Percentiles rank a stretch among this genome's conserved stretches.
These are phyloP conservation scores for Friedmanniomyces simplex DNA, from an alignment of 495 filamentous ascomycete genomes.

Conservation along the genomic window DNA sequence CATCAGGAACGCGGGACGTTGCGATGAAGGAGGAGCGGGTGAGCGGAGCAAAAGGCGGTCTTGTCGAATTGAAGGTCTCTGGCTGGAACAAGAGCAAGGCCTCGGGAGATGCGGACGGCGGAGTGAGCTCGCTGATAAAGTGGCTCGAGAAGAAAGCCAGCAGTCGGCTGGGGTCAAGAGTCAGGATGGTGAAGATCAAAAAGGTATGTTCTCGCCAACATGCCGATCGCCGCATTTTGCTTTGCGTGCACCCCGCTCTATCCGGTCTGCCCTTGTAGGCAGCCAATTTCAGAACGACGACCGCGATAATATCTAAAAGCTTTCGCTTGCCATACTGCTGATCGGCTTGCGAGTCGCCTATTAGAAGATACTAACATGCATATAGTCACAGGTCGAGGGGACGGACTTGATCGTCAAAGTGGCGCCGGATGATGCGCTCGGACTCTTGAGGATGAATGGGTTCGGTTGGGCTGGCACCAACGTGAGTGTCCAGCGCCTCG, in stretches of 20 bases:
- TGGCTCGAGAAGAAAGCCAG: conserved; percentile 77
- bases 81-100: conserved; percentile 74
- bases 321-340: not conserved
- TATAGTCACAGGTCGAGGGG: conserved; percentile 29
- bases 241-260: conserved; percentile 23
- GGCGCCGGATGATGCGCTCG: conserved; percentile 11
- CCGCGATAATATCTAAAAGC: conserved; percentile 26
- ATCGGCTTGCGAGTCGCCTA: conserved; percentile 1
- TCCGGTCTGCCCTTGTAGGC: conserved; percentile 47
- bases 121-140: conserved; percentile 54
- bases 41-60: conserved; percentile 1
- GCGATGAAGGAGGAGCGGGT: conserved; percentile 12
- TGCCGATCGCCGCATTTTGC: conserved; percentile 21
- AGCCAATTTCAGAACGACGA: conserved; percentile 49
- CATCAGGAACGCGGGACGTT: conserved; percentile 13
- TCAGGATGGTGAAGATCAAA: conserved; percentile 54
- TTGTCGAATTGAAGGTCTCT: conserved; percentile 41
- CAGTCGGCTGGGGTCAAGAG: conserved; percentile 39
- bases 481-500: conserved; percentile 11
- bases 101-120: conserved; percentile 56
- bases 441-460: conserved; percentile 15
- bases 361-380: conserved; percentile 12
- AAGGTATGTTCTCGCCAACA: conserved; percentile 61
- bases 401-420: conserved; percentile 17
- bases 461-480: conserved; percentile 16